phyloP scores from a whole-genome alignment of 106 monocot species.

The Allium cepa region DNA sequence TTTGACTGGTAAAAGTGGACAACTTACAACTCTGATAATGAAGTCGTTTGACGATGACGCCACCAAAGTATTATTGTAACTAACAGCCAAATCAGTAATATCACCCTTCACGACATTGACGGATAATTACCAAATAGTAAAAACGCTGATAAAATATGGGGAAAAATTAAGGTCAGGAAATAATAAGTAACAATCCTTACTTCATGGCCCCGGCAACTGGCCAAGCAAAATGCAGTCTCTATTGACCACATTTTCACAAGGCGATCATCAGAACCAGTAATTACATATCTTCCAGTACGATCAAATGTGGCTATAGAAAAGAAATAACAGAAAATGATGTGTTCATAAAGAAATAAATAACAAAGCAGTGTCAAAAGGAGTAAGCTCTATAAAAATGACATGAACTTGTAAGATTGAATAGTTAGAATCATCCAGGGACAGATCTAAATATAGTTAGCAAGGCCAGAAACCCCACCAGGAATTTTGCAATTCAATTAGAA shows the following conservation, averaged over 20 bases:
- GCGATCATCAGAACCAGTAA: conserved; percentile 98
- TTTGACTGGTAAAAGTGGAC: background rate
- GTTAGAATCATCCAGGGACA: too few species aligned
- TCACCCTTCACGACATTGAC: conserved; percentile 63
- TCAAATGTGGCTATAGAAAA: conserved; percentile 87
- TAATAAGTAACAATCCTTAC: conserved; percentile 26
- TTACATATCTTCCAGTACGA: conserved; percentile 75
- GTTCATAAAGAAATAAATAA: background rate
- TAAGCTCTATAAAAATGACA: too few species aligned
- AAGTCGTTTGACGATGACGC: conserved; percentile 98
- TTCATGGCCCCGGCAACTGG: conserved; percentile 97
- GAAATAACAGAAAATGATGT: background rate
- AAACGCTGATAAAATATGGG: background rate
- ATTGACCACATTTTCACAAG: conserved; percentile 98
- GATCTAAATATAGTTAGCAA: too few species aligned
- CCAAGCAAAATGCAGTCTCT: conserved; percentile 96
- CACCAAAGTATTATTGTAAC: conserved; percentile 93
- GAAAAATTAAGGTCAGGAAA: background rate
- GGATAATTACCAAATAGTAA: background rate
- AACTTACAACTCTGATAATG: conserved; percentile 92
- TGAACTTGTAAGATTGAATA: too few species aligned
- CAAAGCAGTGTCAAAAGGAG: background rate
- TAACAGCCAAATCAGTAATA: conserved; percentile 98
- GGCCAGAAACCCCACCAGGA: too few species aligned
- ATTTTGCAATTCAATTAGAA: too few species aligned